phyloP scores from a whole-genome alignment of 2,329 filamentous ascomycete species.

The Aspergillus sp. region DNA sequence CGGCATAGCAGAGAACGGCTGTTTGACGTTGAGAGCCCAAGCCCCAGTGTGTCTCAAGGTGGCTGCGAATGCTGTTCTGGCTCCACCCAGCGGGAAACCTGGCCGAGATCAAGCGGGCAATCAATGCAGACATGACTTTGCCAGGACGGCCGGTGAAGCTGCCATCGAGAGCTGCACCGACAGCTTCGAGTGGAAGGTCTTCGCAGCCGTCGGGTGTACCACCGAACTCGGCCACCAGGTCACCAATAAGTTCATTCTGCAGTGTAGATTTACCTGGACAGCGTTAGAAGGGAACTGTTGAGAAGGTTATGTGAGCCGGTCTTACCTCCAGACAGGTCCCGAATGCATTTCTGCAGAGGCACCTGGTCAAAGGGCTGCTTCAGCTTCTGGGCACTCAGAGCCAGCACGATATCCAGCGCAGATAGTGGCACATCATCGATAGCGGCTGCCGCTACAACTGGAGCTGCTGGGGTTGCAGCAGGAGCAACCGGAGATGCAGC shows the following conservation, averaged over 20 bases:
- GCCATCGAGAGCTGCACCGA: not conserved
- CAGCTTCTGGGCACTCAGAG: constrained; percentile 7
- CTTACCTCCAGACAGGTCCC: constrained; percentile 6
- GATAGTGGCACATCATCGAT: not conserved
- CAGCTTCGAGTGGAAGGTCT: constrained; percentile 2
- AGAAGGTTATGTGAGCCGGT: too few relatives aligned
- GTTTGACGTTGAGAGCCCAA: constrained; percentile 2
- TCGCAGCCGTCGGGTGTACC: constrained; percentile 2
- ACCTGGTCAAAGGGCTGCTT: constrained; percentile 4
- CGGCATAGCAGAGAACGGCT: not conserved
- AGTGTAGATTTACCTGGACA: constrained; percentile 2
- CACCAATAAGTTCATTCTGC: constrained; percentile 9
- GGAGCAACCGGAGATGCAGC: not conserved
- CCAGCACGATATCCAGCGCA: constrained; percentile 1
- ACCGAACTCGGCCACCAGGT: constrained; percentile 4
- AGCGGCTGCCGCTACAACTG: not conserved
- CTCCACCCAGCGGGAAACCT: constrained; percentile 4
- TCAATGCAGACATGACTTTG: not conserved
- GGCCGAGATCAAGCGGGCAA: not conserved
- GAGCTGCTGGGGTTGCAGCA: not conserved
- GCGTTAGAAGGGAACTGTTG: not conserved
- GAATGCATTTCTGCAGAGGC: not conserved
- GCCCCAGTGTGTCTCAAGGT: not conserved
- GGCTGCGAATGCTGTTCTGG: not conserved
- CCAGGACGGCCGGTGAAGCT: constrained; percentile 1